Evolutionary conservation across 1,139 yeast genomes (phyloP), one percentile per base, ranked within the genome.

Genomic region (Meyerozyma smithsonii): DNA sequence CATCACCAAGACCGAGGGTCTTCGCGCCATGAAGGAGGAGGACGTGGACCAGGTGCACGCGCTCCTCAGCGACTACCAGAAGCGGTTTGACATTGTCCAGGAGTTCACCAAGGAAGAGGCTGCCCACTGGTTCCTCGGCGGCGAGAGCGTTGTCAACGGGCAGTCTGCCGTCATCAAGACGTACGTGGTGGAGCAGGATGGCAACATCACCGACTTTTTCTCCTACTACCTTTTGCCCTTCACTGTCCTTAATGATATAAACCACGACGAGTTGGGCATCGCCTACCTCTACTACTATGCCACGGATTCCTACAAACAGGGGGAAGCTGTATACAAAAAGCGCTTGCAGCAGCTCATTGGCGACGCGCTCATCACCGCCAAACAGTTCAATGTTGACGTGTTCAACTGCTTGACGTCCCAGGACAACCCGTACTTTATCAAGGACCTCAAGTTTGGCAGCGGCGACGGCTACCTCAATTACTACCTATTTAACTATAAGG

Each of bases 381-480:
- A 85, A 59, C 54, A 66, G 46, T 62, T 69, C 40, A 72, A 74
- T 33, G 88, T 86, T 53, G 98, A 92, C 59, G 97, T 94, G 3
- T 88, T 90, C 74, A 92, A 92, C 59, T 96, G 97, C 12, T 72
- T 92, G 45, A 81, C 97, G 0, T 74, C 89, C 10, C 95, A 90
- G 64, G 98, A 92, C 58, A 94, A 92, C 58, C 77, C 89, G 8
- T 66, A 81, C 44, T 88, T 92, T 63, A 68, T 92, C 50, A 84
- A 86, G 30, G 81, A 84, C 38, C 73, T 87, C 62, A 87, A 88
- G 59, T 92, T 94, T 60, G 97, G 96, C 18, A 78, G 81, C 37
- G 99, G 99, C 35, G 97, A 92, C 59, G 99, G 98, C 1, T 77
- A 77, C 58, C 74, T 92, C 56, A 86, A 92, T 63, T 94, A 84